Base-by-base conservation (phyloP, 1,139 yeast genomes). In the Spencermartinsiella ligniputridi region DNA sequence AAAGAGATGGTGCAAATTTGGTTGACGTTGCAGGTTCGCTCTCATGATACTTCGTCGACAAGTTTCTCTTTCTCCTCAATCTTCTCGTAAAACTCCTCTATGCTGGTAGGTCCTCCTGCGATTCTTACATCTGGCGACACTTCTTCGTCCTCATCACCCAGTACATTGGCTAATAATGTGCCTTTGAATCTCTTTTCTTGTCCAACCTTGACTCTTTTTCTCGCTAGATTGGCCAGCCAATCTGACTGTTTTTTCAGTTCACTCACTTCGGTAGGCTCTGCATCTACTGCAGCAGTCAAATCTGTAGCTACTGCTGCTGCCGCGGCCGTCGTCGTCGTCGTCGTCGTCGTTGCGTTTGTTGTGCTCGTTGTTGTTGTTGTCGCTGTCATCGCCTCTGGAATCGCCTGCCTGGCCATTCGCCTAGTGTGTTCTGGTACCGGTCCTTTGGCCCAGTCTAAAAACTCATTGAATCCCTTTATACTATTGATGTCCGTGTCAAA, bases 401-500 rank as follows among this genome's bases (percentile, higher is more conserved):
- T 60, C 1, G 66, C 64, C n/a, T 71, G 69, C 33, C 30, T 67
- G 55, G 54, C 69, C 6, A 63, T 69, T 19, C 63, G 52, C 32
- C 74, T 60, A 2, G 72, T 68, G 33, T 72, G 69, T 29, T 63
- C 64, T 2, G 73, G 68, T 1, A 64, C 61, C 1, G 66, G 64
- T 12, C 75, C 71, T 32, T 66, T 60, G 18, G 74, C 70, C 83
- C 83, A 79, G 3, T 66, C 66, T 33, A 74, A 58, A 49, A 79
- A 75, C 33, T 63, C 63, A 22, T 63, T 58, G 50, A 72, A 66
- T 0, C 78, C 79, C 16, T 59, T 63, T 38, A 47, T 40, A 20
- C 56, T 57, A 17, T 45, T 46, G 3, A 58, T 53, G 27, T 55
- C 58, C 8, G 42, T 32, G 42, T 71, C 76, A 47, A 62, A 67